Percentiles rank a stretch among this genome's conserved stretches.
Evolutionary conservation across 2,329 filamentous ascomycete species (phyloP).

Genomic region (Paracoccidioides brasiliensis): DNA sequence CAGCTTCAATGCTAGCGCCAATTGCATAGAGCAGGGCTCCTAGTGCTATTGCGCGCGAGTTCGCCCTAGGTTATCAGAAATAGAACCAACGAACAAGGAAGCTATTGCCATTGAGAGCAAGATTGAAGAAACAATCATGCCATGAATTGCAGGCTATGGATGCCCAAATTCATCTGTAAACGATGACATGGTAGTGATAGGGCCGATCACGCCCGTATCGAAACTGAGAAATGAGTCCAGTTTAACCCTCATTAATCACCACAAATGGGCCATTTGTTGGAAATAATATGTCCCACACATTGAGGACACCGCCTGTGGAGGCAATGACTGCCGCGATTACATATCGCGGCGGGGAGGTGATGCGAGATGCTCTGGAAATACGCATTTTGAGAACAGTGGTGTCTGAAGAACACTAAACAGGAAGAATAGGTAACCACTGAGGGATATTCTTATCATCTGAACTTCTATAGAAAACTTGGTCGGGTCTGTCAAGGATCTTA

Average conservation of each 20-base stretch:
- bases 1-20: slow-evolving; percentile 42
- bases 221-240: slow-evolving; percentile 9
- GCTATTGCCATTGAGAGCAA: slow-evolving; percentile 41
- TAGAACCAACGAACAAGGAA: slow-evolving; percentile 41
- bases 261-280: slow-evolving; percentile 1
- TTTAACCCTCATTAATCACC: no score
- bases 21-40: slow-evolving; percentile 41
- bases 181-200: slow-evolving; percentile 41
- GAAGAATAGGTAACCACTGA: neutral
- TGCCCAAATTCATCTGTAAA: slow-evolving; percentile 36
- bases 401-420: neutral
- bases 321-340: neutral
- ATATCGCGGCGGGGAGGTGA: slow-evolving; percentile 4
- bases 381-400: neutral
- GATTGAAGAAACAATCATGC: slow-evolving; percentile 43
- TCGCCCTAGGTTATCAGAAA: slow-evolving; percentile 41
- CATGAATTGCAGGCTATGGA: slow-evolving; percentile 38
- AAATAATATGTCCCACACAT: neutral
- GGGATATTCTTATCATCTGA: neutral
- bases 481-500: neutral
- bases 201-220: slow-evolving; percentile 42
- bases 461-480: neutral
- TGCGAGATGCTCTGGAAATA: neutral
- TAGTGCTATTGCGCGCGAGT: slow-evolving; percentile 36
- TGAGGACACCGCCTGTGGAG: neutral